Base-by-base conservation (phyloP, 208 protist species). In the Vickermania spadyakhi region DNA sequence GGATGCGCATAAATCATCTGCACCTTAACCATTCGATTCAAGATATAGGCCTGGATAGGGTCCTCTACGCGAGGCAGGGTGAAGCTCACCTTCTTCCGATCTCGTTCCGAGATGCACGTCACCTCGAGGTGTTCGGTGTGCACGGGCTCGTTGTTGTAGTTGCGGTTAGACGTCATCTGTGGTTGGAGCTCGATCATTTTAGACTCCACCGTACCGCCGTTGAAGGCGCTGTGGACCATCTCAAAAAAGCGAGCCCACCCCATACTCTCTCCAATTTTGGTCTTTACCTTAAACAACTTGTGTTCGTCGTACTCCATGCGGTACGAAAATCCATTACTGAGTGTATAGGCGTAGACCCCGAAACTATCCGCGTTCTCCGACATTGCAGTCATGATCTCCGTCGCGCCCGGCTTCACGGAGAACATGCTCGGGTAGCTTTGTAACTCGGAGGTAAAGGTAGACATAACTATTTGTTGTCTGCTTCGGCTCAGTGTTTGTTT, bases 181-280 rank as follows among this genome's bases (percentile, higher is more conserved):
- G 5, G 21, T 7, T 18, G 13, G 11, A 28, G 13, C 51, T 55
- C 25, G 11, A 55, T 22, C 51, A 55, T 27, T 23, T 55, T 36
- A 21, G 54, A 18, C 13, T 28, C 21, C 13, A 55, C 25, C 5
- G 25, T 13, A 7, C 51, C 51, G 14, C 58, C 42, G 31, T 75
- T 73, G 55, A 95, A 90, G 25, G 73, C 63, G 41, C 68, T 27
- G 1, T 54, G 31, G n/a, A 95, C 5, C 27, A 68, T 59, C 3
- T 65, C 56, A 52, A 95, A 95, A 60, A 95, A 92, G 7, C 13
- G 50, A 3, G 54, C 42, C 84, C 85, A 93, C 28, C 72, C 69
- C 2, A 72, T 29, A 49, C 67, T 26, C 27, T 78, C 75, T 18
- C 70, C 66, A n/a, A 79, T 63, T 5, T 45, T 65, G 31, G 25